phyloP scores from a whole-genome alignment of 352 stramenopile genomes.

The Chrysophaeum taylorii region DNA sequence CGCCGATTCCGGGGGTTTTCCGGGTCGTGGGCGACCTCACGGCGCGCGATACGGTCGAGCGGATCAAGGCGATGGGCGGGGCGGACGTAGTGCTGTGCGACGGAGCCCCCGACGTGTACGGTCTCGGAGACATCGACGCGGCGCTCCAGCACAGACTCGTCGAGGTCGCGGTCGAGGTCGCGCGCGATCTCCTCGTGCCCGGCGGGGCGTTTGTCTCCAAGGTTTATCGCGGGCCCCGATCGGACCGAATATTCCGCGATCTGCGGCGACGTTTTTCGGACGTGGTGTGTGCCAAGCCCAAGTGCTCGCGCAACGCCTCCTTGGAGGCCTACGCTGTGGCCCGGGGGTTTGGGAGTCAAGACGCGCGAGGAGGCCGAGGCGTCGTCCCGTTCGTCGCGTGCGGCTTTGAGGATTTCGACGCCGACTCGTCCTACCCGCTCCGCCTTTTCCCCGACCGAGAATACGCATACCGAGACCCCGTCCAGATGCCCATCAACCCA shows the following conservation, averaged over 20 bases:
- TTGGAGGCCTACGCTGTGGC: slow-evolving; percentile 32
- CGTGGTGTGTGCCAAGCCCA: slow-evolving; percentile 65
- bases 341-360: slow-evolving; percentile 35
- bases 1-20: slow-evolving; percentile 35
- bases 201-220: slow-evolving; percentile 67
- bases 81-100: slow-evolving; percentile 50
- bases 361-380: slow-evolving; percentile 42
- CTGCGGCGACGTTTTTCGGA: slow-evolving; percentile 54
- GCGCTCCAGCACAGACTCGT: slow-evolving; percentile 52
- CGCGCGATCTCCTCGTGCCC: slow-evolving; percentile 38
- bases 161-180: background rate
- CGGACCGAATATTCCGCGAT: slow-evolving; percentile 56
- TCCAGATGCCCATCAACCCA: background rate
- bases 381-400: slow-evolving; percentile 57
- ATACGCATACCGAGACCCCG: background rate
- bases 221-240: slow-evolving; percentile 64
- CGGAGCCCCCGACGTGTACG: background rate
- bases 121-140: background rate
- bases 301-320: slow-evolving; percentile 64
- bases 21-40: slow-evolving; percentile 68
- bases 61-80: slow-evolving; percentile 53
- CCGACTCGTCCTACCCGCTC: slow-evolving; percentile 65
- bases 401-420: slow-evolving; percentile 60
- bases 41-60: slow-evolving; percentile 54
- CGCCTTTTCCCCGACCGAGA: slow-evolving; percentile 21